Conservation (phyloP, 1,139 yeast genomes). For the Hansenula sp. region DNA sequence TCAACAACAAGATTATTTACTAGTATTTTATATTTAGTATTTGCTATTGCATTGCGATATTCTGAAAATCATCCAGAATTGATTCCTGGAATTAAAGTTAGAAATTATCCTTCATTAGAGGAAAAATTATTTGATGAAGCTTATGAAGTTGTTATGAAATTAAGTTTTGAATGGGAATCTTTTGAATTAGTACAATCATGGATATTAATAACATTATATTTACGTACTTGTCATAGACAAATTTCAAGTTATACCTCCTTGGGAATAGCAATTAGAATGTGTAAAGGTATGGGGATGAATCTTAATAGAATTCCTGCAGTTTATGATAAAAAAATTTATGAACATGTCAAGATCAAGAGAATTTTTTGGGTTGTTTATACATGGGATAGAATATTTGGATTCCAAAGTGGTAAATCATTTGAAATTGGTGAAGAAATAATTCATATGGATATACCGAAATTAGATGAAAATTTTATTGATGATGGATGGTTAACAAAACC, state of each 20-base stretch:
- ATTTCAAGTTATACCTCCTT: slow-evolving; percentile 49
- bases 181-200: slow-evolving; percentile 63
- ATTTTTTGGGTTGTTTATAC: slow-evolving; percentile 57
- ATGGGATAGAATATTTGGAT: slow-evolving; percentile 49
- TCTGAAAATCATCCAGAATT: slow-evolving; percentile 37
- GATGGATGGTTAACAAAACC: slow-evolving; percentile 55
- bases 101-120: slow-evolving; percentile 38
- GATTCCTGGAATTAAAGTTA: slow-evolving; percentile 7
- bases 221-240: slow-evolving; percentile 55
- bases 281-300: slow-evolving; percentile 51
- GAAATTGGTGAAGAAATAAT: slow-evolving; percentile 39
- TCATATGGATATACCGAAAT: slow-evolving; percentile 32
- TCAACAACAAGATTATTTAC: slow-evolving; percentile 36
- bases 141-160: slow-evolving; percentile 39
- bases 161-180: slow-evolving; percentile 66
- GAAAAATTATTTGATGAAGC: slow-evolving; percentile 50
- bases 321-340: slow-evolving; percentile 35
- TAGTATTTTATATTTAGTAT: slow-evolving; percentile 47
- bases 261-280: slow-evolving; percentile 50
- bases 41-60: slow-evolving; percentile 51
- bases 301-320: slow-evolving; percentile 26
- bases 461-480: slow-evolving; percentile 26
- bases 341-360: slow-evolving; percentile 44
- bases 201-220: slow-evolving; percentile 49
- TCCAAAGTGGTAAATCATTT: slow-evolving; percentile 50